phyloP scores from a whole-genome alignment of 2,329 filamentous ascomycete genomes.

The Rhynchosporium graminicola region DNA sequence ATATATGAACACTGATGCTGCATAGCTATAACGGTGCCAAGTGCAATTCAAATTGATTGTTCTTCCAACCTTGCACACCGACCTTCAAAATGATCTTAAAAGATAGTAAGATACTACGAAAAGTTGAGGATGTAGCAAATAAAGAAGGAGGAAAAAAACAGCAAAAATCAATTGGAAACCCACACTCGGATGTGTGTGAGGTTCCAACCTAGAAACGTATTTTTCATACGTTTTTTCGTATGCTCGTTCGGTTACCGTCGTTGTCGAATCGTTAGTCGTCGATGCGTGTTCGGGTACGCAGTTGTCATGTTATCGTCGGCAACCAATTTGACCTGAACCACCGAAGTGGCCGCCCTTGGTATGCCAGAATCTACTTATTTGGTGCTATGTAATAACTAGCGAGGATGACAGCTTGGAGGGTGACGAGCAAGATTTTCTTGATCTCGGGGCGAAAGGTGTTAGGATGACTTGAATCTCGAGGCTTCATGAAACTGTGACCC shows the following conservation, averaged over 20 bases:
- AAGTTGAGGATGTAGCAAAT: no score
- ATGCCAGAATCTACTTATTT: not conserved
- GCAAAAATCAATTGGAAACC: constrained; percentile 7
- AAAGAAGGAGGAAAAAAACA: not conserved
- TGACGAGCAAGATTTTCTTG: no score
- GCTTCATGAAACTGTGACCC: no score
- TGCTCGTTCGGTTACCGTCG: not conserved
- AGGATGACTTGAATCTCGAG: no score
- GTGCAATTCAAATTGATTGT: no score
- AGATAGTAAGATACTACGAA: no score
- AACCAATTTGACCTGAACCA: constrained; percentile 5
- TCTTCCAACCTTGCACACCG: no score
- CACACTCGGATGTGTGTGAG: constrained; percentile 9
- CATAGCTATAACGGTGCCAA: no score
- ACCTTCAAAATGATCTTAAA: no score
- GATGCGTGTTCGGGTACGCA: not conserved
- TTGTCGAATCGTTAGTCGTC: not conserved
- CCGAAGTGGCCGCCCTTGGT: not conserved
- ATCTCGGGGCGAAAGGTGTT: no score
- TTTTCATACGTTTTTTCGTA: not conserved
- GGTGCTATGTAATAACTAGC: not conserved
- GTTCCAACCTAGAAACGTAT: constrained; percentile 1
- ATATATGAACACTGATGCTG: no score
- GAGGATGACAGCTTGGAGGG: no score
- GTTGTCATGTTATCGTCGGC: not conserved